Evolutionary conservation across 192 early-diverging fungal species (phyloP).

Genomic region (Coemansia sp.): DNA sequence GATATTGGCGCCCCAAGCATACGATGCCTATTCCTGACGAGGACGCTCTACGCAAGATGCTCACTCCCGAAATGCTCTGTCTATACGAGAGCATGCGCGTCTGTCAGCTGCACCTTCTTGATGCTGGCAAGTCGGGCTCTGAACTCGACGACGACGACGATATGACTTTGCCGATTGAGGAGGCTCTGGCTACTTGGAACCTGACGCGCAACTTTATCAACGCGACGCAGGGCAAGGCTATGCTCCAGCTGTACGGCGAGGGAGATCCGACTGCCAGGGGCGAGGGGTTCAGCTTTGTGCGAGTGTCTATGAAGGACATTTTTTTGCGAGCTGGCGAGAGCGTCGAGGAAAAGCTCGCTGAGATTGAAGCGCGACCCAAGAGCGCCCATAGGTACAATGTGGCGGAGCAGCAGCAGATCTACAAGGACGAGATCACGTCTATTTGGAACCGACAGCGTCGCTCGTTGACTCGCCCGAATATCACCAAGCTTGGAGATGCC

Average conservation of each 20-base stretch:
- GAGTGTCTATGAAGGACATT: slow-evolving; percentile 96
- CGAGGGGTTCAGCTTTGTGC: slow-evolving; percentile 97
- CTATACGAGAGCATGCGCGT: slow-evolving; percentile 90
- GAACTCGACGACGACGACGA: slow-evolving; percentile 67
- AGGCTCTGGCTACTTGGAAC: slow-evolving; percentile 94
- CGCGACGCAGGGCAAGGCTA: slow-evolving; percentile 88
- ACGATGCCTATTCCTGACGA: slow-evolving; percentile 71
- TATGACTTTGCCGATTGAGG: slow-evolving; percentile 78
- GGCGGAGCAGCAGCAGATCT: slow-evolving; percentile 93
- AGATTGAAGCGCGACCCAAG: slow-evolving; percentile 78
- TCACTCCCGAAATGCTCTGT: slow-evolving; percentile 95
- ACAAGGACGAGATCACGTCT: slow-evolving; percentile 86
- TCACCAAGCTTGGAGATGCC: slow-evolving; percentile 12
- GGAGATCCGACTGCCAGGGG: slow-evolving; percentile 94
- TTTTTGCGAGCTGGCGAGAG: slow-evolving; percentile 85
- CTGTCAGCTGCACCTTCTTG: slow-evolving; percentile 86
- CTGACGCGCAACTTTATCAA: slow-evolving; percentile 94
- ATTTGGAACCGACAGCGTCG: slow-evolving; percentile 90
- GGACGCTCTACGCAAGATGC: slow-evolving; percentile 85
- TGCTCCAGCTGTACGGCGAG: slow-evolving; percentile 92
- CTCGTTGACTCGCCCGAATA: slow-evolving; percentile 57
- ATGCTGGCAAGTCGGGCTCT: slow-evolving; percentile 78
- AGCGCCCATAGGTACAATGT: slow-evolving; percentile 82
- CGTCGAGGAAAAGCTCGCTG: slow-evolving; percentile 77
- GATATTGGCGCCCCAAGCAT: slow-evolving; percentile 88